Evolutionary conservation across 768 basidiomycete genomes (phyloP).

Genomic region (Cyclocybe aegerita): DNA sequence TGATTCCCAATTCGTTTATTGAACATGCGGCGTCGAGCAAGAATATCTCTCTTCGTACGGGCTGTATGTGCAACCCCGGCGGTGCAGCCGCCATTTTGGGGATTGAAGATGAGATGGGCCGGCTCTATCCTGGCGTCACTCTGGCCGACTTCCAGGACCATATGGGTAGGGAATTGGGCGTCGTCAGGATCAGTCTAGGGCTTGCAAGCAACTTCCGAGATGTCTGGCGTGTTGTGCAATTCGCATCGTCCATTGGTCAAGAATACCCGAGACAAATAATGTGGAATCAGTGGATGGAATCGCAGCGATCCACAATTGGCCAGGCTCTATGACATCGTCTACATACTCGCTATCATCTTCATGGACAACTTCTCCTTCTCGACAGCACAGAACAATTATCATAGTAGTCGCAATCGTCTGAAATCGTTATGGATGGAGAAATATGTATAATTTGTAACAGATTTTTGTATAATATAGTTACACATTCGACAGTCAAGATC

Average conservation of each 20-base stretch:
- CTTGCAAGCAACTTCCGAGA: constrained; percentile 80
- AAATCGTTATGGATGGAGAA: background rate
- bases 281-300: constrained; percentile 32
- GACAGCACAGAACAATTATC: too few species aligned
- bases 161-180: constrained; percentile 70
- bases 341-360: too few species aligned
- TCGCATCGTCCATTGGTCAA: constrained; percentile 45
- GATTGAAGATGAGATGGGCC: constrained; percentile 62
- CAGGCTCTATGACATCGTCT: constrained; percentile 18
- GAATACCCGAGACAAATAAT: constrained; percentile 18
- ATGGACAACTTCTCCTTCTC: too few species aligned
- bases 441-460: too few species aligned
- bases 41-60: constrained; percentile 75
- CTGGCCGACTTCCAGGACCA: constrained; percentile 58
- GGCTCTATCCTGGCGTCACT: constrained; percentile 57
- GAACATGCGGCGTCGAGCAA: constrained; percentile 64
- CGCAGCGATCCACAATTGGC: constrained; percentile 12
- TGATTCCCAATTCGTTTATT: constrained; percentile 72
- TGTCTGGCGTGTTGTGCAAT: constrained; percentile 56
- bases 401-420: too few species aligned
- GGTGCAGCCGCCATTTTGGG: constrained; percentile 73
- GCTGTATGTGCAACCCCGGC: constrained; percentile 89
- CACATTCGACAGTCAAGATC: background rate
- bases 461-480: too few species aligned
- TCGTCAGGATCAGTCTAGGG: constrained; percentile 76